phyloP scores from a whole-genome alignment of 768 basidiomycete species.

The Mycena polygramma region DNA sequence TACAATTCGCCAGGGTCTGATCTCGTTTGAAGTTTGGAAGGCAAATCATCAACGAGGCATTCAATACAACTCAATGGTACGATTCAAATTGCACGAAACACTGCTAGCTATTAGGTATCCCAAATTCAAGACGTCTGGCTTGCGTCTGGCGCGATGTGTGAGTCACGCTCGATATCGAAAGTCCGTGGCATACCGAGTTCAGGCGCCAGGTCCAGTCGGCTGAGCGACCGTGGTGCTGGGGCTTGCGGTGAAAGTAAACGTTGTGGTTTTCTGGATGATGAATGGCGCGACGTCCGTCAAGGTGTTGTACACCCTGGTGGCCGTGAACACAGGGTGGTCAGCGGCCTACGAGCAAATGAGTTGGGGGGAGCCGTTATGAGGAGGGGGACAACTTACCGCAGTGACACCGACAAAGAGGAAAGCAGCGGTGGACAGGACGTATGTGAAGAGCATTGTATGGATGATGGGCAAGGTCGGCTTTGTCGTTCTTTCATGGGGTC shows the following conservation, averaged over 20 bases:
- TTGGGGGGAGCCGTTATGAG: background rate
- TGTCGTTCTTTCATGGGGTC: background rate
- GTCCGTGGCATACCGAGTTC: no score
- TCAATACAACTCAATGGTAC: no score
- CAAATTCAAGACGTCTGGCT: no score
- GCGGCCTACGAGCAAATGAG: background rate
- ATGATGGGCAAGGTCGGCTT: background rate
- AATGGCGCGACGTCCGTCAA: slow-evolving; percentile 17
- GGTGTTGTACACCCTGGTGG: slow-evolving; percentile 21
- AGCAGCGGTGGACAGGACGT: slow-evolving; percentile 1
- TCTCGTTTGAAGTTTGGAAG: no score
- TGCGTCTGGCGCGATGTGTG: no score
- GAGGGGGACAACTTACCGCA: background rate
- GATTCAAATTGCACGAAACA: no score
- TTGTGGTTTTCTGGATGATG: slow-evolving; percentile 10
- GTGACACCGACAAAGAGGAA: background rate
- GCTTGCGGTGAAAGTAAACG: background rate
- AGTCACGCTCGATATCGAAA: no score
- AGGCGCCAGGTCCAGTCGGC: slow-evolving; percentile 22
- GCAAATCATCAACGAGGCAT: no score
- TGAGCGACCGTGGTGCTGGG: slow-evolving; percentile 10
- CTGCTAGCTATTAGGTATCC: no score
- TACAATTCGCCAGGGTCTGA: no score
- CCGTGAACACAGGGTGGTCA: slow-evolving; percentile 8
- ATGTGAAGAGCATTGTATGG: slow-evolving; percentile 21